Conservation (phyloP, 2,329 filamentous ascomycete species). For the Penicillium nordicum region DNA sequence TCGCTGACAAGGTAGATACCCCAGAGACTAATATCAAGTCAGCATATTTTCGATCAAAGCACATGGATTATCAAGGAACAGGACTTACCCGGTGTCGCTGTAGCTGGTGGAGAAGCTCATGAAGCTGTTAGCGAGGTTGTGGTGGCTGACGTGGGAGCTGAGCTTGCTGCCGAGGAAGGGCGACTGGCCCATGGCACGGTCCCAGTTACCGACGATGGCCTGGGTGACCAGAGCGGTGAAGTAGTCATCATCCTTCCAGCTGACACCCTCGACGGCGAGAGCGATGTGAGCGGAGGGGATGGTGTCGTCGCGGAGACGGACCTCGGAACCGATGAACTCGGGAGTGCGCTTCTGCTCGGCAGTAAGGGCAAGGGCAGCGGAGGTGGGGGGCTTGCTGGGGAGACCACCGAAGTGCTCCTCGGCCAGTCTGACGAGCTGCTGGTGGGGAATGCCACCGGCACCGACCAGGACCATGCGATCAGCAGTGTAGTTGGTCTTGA, state of each 20-base stretch:
- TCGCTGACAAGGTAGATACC: slow-evolving; percentile 98
- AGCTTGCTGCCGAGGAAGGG: slow-evolving; percentile 98
- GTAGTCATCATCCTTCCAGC: slow-evolving; percentile 99
- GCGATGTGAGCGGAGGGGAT: slow-evolving; percentile 96
- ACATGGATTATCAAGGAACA: background rate
- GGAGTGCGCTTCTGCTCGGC: slow-evolving; percentile 80
- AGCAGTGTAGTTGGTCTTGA: slow-evolving; percentile 99
- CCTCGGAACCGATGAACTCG: slow-evolving; percentile 94
- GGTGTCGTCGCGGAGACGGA: slow-evolving; percentile 92
- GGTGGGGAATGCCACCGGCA: slow-evolving; percentile 88
- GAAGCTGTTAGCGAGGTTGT: slow-evolving; percentile 98
- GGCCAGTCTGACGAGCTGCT: slow-evolving; percentile 89
- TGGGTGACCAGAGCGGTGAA: slow-evolving; percentile 97
- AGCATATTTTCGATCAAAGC: slow-evolving; percentile 22
- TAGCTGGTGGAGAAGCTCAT: slow-evolving; percentile 99
- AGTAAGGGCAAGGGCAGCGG: slow-evolving; percentile 66
- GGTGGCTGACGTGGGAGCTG: slow-evolving; percentile 87
- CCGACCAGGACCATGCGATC: slow-evolving; percentile 99
- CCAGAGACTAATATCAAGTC: slow-evolving; percentile 69
- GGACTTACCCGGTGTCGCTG: slow-evolving; percentile 89
- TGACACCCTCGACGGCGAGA: slow-evolving; percentile 97
- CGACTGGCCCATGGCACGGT: slow-evolving; percentile 96
- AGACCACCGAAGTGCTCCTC: slow-evolving; percentile 90
- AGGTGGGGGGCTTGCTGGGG: slow-evolving; percentile 70
- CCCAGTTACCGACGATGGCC: slow-evolving; percentile 99